Percentiles rank a stretch among this genome's conserved stretches.
phyloP scores from a whole-genome alignment of 306 rosid species.

The Vigna angularis region DNA sequence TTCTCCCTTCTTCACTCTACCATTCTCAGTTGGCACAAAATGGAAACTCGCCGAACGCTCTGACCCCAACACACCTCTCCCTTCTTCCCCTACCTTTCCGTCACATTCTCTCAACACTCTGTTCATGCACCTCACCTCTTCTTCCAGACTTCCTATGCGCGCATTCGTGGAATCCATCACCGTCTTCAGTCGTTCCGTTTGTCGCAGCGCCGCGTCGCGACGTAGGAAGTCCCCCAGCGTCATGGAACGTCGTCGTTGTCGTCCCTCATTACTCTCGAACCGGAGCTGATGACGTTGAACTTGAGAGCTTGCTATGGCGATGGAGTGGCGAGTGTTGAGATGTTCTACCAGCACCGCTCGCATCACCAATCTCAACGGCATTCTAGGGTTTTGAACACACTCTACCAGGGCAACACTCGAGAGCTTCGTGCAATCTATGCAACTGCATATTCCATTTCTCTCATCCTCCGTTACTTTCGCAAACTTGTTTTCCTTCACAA shows the following conservation, averaged over 20 bases:
- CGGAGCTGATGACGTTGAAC: background rate
- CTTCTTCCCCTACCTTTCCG: background rate
- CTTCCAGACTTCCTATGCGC: conserved; percentile 59
- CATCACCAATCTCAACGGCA: conserved; percentile 72
- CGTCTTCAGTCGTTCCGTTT: conserved; percentile 53
- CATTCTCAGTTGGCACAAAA: conserved; percentile 32
- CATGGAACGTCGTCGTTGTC: conserved; percentile 2
- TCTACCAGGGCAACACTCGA: conserved; percentile 53
- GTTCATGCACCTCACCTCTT: conserved; percentile 60
- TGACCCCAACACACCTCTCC: conserved; percentile 15
- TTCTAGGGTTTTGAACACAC: conserved; percentile 71
- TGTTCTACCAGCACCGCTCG: conserved; percentile 77
- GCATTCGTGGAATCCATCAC: conserved; percentile 60
- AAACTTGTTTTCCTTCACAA: conserved; percentile 52
- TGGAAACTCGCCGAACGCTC: conserved; percentile 68
- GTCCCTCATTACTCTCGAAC: background rate
- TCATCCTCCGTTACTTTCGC: conserved; percentile 63
- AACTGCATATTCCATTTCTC: conserved; percentile 58
- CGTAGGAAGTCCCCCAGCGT: conserved; percentile 62
- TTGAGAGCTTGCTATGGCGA: conserved; percentile 38
- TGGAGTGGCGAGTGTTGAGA: conserved; percentile 67
- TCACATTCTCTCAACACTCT: conserved; percentile 39
- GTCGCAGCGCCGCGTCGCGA: conserved; percentile 55
- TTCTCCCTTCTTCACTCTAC: conserved; percentile 48
- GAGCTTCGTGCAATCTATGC: conserved; percentile 66